Evolutionary conservation across 805 yeast species (phyloP).

Genomic region (Starmerella sirachaensis): DNA sequence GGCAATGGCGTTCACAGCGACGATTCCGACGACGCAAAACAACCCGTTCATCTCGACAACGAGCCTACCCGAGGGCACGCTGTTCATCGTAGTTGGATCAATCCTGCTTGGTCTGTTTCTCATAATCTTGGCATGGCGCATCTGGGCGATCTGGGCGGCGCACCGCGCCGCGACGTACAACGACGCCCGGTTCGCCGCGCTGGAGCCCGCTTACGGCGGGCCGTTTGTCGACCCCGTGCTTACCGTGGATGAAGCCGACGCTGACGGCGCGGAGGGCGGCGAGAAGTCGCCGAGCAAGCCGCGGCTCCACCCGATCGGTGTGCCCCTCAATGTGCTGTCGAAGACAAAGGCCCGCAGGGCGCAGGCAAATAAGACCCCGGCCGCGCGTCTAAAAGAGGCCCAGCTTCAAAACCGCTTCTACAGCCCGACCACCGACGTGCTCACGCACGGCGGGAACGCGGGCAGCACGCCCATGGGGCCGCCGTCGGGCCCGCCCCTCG

Average conservation of each 20-base stretch:
- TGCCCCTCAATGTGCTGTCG: constrained; percentile 15
- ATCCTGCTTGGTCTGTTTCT: constrained; percentile 49
- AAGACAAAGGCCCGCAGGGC: constrained; percentile 2
- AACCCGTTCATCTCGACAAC: constrained; percentile 55
- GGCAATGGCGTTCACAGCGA: constrained; percentile 27
- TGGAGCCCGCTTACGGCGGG: constrained; percentile 21
- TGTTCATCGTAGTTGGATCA: constrained; percentile 70
- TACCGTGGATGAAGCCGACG: constrained; percentile 13
- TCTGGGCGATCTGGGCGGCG: constrained; percentile 36
- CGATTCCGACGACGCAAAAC: constrained; percentile 44
- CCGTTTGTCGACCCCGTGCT: constrained; percentile 22
- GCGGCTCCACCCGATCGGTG: constrained; percentile 10
- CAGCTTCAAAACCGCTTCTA: constrained; percentile 35
- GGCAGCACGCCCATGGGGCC: constrained; percentile 14
- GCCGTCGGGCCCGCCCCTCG: background rate
- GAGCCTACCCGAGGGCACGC: constrained; percentile 57
- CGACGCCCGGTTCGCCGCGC: constrained; percentile 23
- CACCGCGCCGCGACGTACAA: constrained; percentile 41
- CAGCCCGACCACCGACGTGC: constrained; percentile 70
- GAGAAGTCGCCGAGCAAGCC: constrained; percentile 6
- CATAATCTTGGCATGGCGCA: constrained; percentile 42
- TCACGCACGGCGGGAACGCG: constrained; percentile 32
- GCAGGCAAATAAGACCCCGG: constrained; percentile 12
- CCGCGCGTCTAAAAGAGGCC: constrained; percentile 15
- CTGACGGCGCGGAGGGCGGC: constrained; percentile 6